phyloP scores from a whole-genome alignment of 495 filamentous ascomycete genomes.

The Neurospora sp. region DNA sequence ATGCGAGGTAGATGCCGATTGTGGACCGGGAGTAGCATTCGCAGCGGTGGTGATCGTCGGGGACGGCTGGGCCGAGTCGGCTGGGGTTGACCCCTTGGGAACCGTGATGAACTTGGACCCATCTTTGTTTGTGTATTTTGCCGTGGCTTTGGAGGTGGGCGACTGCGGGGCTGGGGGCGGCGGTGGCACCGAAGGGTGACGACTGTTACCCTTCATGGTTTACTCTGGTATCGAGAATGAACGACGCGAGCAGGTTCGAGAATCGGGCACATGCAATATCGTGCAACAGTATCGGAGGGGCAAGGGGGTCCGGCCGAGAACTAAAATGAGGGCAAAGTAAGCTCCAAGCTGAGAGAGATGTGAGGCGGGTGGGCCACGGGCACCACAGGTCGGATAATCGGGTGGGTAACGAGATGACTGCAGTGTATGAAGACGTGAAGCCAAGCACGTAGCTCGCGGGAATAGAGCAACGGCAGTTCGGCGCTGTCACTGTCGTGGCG shows the following conservation, averaged over 20 bases:
- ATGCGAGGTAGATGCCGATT: conserved; percentile 7
- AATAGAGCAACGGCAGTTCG: not conserved
- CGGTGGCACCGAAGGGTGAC: conserved; percentile 30
- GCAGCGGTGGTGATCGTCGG: conserved; percentile 29
- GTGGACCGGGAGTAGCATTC: conserved; percentile 15
- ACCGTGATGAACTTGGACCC: conserved; percentile 59
- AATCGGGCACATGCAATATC: not conserved
- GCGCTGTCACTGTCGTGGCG: not conserved
- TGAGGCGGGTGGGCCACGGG: not conserved
- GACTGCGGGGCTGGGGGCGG: conserved; percentile 24
- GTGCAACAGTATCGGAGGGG: not conserved
- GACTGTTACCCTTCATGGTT: conserved; percentile 43
- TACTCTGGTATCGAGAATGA: conserved; percentile 1
- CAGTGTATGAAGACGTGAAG: not conserved
- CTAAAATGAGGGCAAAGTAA: not conserved
- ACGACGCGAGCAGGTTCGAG: not conserved
- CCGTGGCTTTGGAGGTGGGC: conserved; percentile 35
- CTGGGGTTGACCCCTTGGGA: conserved; percentile 43
- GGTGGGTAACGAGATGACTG: not conserved
- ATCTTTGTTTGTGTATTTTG: conserved; percentile 56
- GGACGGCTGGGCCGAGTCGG: conserved; percentile 42
- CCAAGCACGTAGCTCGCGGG: not conserved
- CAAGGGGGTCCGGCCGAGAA: not conserved
- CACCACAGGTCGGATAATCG: not conserved
- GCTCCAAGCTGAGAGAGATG: not conserved